Evolutionary conservation across 345 rosid species (phyloP), one percentile per base, ranked within the genome.

Genomic region (Anastatica hierochuntica): DNA sequence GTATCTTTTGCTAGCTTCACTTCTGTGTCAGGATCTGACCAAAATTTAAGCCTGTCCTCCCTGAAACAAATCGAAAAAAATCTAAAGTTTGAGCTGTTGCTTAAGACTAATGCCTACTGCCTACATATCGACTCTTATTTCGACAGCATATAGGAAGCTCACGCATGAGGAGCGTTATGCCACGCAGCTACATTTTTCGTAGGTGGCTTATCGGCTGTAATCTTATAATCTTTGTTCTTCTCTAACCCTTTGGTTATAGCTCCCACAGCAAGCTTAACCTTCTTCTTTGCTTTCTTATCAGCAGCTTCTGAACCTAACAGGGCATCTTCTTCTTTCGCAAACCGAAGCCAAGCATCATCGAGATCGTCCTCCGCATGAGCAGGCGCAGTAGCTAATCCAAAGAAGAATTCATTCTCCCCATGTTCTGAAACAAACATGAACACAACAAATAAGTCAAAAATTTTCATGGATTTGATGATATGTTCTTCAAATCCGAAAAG

Each of bases 1-100:
- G 96, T 84, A 53, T 74, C 87, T 70, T 80, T 87, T 3, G 95
- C 98, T 61, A 90, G 81, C 64, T 76, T 80, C 70, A 90, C 52
- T 73, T 90, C 98, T 14, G 68, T 74, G 43, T 86, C 98, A 71
- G 98, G 98, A 68, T 90, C 98, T 69, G 89, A 76, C 98, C 98
- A 90, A 76, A 90, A 90, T 62, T 68, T 88, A 20, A 90, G 76
- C 52, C 96, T 90, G 55, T 90, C 92, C 81, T 79, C 78, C 76
- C 98, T 84, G 79, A 60, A 75, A 72, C 46, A 47, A 63, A 60
- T 63, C 1, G 34, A 60, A 38, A 58, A 24, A 49, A 40, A 75
- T 44, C 41, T 26, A 29, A 47, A 24, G 6, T n/a, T n/a, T n/a
- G n/a, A n/a, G n/a, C n/a, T n/a, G n/a, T n/a, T n/a, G n/a, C n/a